Evolutionary conservation across 2,329 filamentous ascomycete species (phyloP).

Genomic region (Neophaeococcomyces aloes): DNA sequence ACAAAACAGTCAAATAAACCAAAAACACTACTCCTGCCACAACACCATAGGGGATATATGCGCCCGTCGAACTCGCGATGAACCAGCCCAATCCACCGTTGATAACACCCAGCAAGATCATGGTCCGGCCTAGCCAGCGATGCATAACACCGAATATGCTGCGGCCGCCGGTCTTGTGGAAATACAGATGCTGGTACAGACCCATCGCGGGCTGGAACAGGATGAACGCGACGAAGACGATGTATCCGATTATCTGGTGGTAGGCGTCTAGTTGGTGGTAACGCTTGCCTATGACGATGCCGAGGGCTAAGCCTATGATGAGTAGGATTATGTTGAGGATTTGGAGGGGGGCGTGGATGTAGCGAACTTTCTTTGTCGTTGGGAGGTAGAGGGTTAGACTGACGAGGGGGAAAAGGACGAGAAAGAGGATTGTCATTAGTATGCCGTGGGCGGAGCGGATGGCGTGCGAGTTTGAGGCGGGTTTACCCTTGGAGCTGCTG

Average conservation of each 20-base stretch:
- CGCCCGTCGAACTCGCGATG: constrained; percentile 32
- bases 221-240: constrained; percentile 42
- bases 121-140: constrained; percentile 45
- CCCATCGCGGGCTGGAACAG: constrained; percentile 47
- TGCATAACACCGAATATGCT: constrained; percentile 35
- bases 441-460: constrained; percentile 23
- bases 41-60: constrained; percentile 35
- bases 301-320: constrained; percentile 41
- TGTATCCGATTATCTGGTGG: constrained; percentile 46
- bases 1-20: constrained; percentile 29
- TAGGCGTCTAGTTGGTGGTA: constrained; percentile 29
- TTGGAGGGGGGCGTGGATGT: constrained; percentile 39
- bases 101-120: constrained; percentile 44
- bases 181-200: constrained; percentile 41
- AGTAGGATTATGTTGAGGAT: constrained; percentile 38
- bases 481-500: neutral
- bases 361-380: constrained; percentile 33
- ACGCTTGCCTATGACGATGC: constrained; percentile 38
- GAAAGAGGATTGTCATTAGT: constrained; percentile 34
- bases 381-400: constrained; percentile 27
- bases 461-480: constrained; percentile 6
- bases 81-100: constrained; percentile 48
- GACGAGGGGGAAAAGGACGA: constrained; percentile 32
- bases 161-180: constrained; percentile 33
- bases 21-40: constrained; percentile 40